These are phyloP conservation scores for Chaetoceros tenuissimus DNA, from an alignment of 108 stramenopile genomes.

Conservation along the genomic window DNA sequence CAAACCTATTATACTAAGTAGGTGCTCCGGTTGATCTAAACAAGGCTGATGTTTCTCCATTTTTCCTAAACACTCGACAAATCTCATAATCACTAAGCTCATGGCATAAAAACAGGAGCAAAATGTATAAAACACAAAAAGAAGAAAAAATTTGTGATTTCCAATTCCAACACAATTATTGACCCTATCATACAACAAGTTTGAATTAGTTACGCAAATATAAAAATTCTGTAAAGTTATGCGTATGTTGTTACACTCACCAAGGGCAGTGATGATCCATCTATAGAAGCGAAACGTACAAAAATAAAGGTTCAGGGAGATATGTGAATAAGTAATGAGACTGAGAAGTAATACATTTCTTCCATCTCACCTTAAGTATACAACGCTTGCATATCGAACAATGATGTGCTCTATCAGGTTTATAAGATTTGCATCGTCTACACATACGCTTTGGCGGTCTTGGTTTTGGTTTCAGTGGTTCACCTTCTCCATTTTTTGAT, in stretches of 20 bases:
- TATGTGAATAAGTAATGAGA: too few species aligned
- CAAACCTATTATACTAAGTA: conserved; percentile 55
- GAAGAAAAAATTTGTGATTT: conserved; percentile 99
- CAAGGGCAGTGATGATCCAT: conserved; percentile 93
- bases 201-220: neutral
- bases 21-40: conserved; percentile 63
- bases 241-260: conserved; percentile 6
- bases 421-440: conserved; percentile 61
- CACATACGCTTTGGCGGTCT: neutral
- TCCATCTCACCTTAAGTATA: too few species aligned
- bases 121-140: conserved; percentile 95
- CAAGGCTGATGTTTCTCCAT: conserved; percentile 27
- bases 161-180: conserved; percentile 99
- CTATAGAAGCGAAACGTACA: too few species aligned
- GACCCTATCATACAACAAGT: conserved; percentile 88
- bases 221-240: neutral
- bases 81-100: conserved; percentile 51
- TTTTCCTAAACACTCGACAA: conserved; percentile 49
- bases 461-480: neutral
- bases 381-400: conserved; percentile 82
- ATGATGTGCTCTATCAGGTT: conserved; percentile 83
- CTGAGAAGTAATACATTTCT: too few species aligned
- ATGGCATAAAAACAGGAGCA: conserved; percentile 82
- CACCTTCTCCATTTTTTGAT: conserved; percentile 10
- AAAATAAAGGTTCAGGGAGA: too few species aligned